Evolutionary conservation across 257 asterid genomes (phyloP), one percentile per base, ranked within the genome.

Genomic region (Paraleonurus japonicus): DNA sequence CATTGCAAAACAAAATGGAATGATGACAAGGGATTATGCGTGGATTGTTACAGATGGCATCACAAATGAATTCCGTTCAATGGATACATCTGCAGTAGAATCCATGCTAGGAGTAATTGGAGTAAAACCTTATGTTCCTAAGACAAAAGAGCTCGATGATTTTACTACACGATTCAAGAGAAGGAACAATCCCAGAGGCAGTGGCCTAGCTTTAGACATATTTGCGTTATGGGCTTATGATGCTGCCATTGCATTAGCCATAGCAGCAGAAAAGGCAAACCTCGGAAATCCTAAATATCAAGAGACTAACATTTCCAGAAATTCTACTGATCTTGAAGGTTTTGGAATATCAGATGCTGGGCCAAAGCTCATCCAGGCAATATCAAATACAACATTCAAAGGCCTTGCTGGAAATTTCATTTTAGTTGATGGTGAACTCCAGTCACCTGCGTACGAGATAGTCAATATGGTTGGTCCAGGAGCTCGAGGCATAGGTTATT

Each of bases 321-420:
- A 74, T 48, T 70, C 83, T 5, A 70, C 65, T 1, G 76, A 61
- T 32, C 70, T 67, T 10, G 78, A 76, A 58, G 72, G 68, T 0
- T 45, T 76, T 57, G 83, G 82, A 17, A 59, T 69, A 28, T 79
- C 85, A 24, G 53, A 12, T 19, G 70, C 24, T 58, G 88, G 88
- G 32, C 74, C 76, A 16, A 48, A 4, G 41, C 83, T 84, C 51
- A 59, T 81, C 41, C 26, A 64, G 10, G 80, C 85, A 33, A 41
- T 84, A 7, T 53, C 70, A 6, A 71, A 19, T 41, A 74, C 70
- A 2, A 24, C 76, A 24, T 81, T 84, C 64, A 47, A 16, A 9
- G 88, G 88, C 3, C 72, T 84, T 3, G 75, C 82, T 15, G 90
- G 90, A 27, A 35, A 76, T 13, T 85, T 80, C 63, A 9, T 48